Evolutionary conservation across 2,329 filamentous ascomycete species (phyloP).

Genomic region (Colletotrichum tofieldiae): DNA sequence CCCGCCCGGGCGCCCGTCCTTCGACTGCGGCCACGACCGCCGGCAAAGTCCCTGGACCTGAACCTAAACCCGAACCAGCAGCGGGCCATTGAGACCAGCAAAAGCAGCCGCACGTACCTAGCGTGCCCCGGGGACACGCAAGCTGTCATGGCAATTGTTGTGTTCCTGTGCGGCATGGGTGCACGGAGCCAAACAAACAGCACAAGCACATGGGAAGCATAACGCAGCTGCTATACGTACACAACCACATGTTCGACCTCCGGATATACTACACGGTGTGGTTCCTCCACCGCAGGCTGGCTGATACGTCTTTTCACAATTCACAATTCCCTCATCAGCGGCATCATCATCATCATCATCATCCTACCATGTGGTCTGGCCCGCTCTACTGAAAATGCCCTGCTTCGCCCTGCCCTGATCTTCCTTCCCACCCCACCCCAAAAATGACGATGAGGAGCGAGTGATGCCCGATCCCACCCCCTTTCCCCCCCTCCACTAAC

Average conservation of each 20-base stretch:
- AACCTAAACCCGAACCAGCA: conserved; percentile 24
- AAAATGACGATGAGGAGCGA: conserved; percentile 33
- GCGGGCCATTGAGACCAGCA: conserved; percentile 11
- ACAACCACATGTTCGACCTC: conserved; percentile 12
- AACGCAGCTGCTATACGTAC: neutral
- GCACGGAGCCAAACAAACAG: conserved; percentile 8
- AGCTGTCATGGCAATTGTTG: neutral
- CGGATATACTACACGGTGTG: too few relatives aligned
- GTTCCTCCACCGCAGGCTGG: neutral
- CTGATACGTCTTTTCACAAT: conserved; percentile 16
- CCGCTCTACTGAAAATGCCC: conserved; percentile 15
- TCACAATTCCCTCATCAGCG: conserved; percentile 18
- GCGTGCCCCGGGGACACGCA: neutral
- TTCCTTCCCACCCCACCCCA: conserved; percentile 26
- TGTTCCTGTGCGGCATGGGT: neutral
- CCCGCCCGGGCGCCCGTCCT: conserved; percentile 19
- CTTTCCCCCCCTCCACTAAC: conserved; percentile 32
- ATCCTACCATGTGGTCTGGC: conserved; percentile 23
- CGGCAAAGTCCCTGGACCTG: conserved; percentile 27
- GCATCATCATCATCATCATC: conserved; percentile 4
- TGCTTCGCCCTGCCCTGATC: conserved; percentile 35
- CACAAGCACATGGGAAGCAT: conserved; percentile 1
- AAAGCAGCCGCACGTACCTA: conserved; percentile 21
- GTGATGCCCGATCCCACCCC: conserved; percentile 41
- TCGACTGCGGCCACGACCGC: conserved; percentile 18